Percentiles rank a stretch among this genome's conserved stretches.
phyloP scores from a whole-genome alignment of 805 yeast species.

The Yarrowia sp. region DNA sequence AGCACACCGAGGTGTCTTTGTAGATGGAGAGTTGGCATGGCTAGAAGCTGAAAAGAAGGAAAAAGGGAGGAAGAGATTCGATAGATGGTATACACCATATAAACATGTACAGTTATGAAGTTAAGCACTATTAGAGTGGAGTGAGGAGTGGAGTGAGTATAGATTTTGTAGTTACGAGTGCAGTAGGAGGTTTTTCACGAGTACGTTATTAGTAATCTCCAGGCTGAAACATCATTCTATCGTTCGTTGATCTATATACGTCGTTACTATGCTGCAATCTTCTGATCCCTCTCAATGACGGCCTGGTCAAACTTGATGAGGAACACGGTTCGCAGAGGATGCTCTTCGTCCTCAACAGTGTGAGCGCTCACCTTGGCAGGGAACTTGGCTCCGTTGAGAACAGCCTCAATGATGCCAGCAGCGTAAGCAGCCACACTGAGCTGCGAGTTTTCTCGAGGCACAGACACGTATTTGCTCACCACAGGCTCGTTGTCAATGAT shows the following conservation, averaged over 20 bases:
- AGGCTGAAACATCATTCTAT: not conserved
- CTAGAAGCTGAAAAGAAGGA: not conserved
- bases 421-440: slow-evolving; percentile 82
- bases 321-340: slow-evolving; percentile 74
- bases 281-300: slow-evolving; percentile 43
- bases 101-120: slow-evolving; percentile 24
- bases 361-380: slow-evolving; percentile 85
- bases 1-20: slow-evolving; percentile 35
- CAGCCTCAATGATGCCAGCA: slow-evolving; percentile 86
- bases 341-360: slow-evolving; percentile 64
- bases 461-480: slow-evolving; percentile 72
- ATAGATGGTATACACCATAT: not conserved
- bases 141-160: not conserved
- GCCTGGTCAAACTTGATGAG: slow-evolving; percentile 67
- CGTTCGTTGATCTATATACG: not conserved
- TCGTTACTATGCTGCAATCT: slow-evolving; percentile 19
- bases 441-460: slow-evolving; percentile 79
- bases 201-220: no score
- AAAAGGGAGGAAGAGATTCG: not conserved
- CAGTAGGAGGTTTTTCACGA: not conserved
- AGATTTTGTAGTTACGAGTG: not conserved
- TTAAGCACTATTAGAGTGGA: not conserved
- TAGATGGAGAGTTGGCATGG: not conserved
- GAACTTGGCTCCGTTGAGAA: slow-evolving; percentile 74
- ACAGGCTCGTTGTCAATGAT: slow-evolving; percentile 78